Evolutionary conservation across 129 eudicot genomes (phyloP), one percentile per base, ranked within the genome.

Genomic region (Lactuca sativa): DNA sequence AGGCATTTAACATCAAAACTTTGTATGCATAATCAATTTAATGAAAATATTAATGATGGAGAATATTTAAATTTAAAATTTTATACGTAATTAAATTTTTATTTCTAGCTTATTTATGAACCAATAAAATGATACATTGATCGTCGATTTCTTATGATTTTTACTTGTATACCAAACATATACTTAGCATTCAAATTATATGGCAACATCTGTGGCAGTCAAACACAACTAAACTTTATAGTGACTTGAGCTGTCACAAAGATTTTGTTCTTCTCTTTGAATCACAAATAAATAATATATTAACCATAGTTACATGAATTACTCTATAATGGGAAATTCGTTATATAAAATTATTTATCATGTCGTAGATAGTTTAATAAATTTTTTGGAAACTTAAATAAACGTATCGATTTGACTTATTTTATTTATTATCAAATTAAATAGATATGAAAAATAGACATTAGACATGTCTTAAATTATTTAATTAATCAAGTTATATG

Each of bases 1-100:
- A 62, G 53, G 51, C 63, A 52, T 62, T 62, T 72, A 52, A 49
- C 18, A 51, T 52, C 41, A 36, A n/a, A 63, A 63, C 31, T 73
- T 73, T 37, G 40, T 63, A 14, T 55, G 33, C 62, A 38, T 38
- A 5, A 25, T 21, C 14, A 34, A 7, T 48, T 66, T 34, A 65
- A 66, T 38, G 48, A 49, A 11, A 47, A 3, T 47, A 11, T 12
- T 47, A 47, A 3, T 47, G 15, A 12, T 47, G 4, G 52, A 74
- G 52, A 74, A 44, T 56, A 56, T 7, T 44, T 56, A 13, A 3
- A 55, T 54, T 41, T 18, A 5, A 21, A 56, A 40, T 11, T 3
- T 0, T 25, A 25, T 47, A 16, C 48, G 40, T 49, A 51, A 33
- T 71, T 51, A 60, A 33, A 48, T 58, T 15, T 15, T 15, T 9